Base-by-base conservation (phyloP, 441 rosid genomes). In the Pelargonium australe region DNA sequence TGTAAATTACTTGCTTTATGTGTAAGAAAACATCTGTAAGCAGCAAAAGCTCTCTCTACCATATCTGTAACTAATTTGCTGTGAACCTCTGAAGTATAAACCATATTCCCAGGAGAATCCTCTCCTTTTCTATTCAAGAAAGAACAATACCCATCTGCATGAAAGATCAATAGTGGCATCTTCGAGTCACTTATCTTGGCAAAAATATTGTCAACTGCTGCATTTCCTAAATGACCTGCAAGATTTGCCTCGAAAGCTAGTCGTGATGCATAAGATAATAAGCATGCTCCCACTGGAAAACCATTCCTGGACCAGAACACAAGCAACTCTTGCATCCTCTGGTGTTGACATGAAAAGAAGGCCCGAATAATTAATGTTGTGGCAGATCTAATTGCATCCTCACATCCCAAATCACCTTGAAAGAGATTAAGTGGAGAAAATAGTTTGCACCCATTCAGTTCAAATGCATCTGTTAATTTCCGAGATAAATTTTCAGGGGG, bases 181-280 rank as follows among this genome's bases (percentile, higher is more conserved):
- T 34, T 68, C 7, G 79, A 66, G 62, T 64, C 72, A 45, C 68
- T 60, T 65, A 64, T 43, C 34, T 79, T 69, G 14, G 65, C 49
- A 41, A 53, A 64, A 34, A n/a, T 43, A 14, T 31, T 43, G 63
- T 63, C 75, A 67, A 13, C 70, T 49, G 73, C 51, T 17, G 69
- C 65, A 72, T 74, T 78, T 70, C 44, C 76, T 60, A 64, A 61
- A 70, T 55, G 70, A 72, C 79, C 70, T 5, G 68, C 66, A 53
- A 37, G 14, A 72, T 66, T 11, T 25, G 82, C 83, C 79, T 85
- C 89, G 67, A 71, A 70, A 72, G 82, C 83, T 74, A 85, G 73
- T 77, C 79, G 71, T 16, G 80, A 71, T 63, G 73, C 82, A 57
- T 82, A 82, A 58, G 76, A 78, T 28, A 85, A 53, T 65, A 83